These are phyloP conservation scores for Ceratocystis harringtonii DNA, from an alignment of 2,329 filamentous ascomycete species.

Conservation along the genomic window DNA sequence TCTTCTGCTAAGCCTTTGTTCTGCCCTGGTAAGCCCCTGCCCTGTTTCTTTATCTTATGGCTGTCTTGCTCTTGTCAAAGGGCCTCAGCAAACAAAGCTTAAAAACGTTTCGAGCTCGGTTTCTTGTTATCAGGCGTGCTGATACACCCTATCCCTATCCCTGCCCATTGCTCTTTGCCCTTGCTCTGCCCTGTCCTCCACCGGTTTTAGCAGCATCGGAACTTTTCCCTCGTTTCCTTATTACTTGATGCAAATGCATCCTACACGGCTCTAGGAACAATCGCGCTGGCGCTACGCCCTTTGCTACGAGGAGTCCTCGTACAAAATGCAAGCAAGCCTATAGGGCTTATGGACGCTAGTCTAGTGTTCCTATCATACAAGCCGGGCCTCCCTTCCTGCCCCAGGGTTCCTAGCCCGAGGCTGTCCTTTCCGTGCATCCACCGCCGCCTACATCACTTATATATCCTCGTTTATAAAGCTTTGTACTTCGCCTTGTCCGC, in stretches of 20 bases:
- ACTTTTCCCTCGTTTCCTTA: not conserved
- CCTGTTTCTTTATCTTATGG: not conserved
- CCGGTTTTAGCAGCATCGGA: too few species aligned
- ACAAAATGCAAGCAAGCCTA: not conserved
- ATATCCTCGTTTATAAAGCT: not conserved
- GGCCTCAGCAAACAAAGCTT: not conserved
- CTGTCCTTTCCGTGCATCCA: not conserved
- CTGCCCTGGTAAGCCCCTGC: not conserved
- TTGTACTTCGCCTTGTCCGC: not conserved
- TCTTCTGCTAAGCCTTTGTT: not conserved
- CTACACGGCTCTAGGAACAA: not conserved
- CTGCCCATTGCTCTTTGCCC: too few species aligned
- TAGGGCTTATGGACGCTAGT: too few species aligned
- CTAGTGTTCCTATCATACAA: too few species aligned
- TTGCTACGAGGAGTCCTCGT: not conserved
- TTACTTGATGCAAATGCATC: conserved; percentile 2
- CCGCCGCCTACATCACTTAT: not conserved
- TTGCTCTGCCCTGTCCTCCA: too few species aligned
- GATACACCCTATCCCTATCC: not conserved
- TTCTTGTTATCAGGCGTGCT: not conserved
- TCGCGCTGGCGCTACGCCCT: not conserved
- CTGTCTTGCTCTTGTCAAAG: not conserved
- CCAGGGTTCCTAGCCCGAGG: not conserved
- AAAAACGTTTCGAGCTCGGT: not conserved
- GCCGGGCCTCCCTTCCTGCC: not conserved